A percentile compares a stretch with the other conserved stretches of the same genome.
phyloP scores from a whole-genome alignment of 169 alveolate species.

The Cyclospora cayetanensis region DNA sequence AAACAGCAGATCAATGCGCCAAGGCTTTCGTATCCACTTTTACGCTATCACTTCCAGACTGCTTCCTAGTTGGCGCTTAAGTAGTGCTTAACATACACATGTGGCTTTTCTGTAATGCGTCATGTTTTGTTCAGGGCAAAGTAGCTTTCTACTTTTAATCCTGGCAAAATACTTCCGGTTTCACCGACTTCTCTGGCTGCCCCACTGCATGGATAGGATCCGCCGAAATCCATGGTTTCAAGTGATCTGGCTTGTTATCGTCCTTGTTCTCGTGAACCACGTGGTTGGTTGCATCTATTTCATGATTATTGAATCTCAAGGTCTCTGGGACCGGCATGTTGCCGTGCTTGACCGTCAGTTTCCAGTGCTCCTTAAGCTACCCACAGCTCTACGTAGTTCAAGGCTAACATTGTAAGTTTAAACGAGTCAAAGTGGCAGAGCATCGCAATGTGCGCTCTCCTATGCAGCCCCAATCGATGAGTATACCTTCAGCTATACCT shows the following conservation, averaged over 20 bases:
- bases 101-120: too few relatives aligned
- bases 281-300: constrained; percentile 26
- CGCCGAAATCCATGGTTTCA: constrained; percentile 58
- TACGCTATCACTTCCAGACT: too few relatives aligned
- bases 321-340: constrained; percentile 50
- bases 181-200: constrained; percentile 57
- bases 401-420: neutral
- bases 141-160: neutral
- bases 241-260: constrained; percentile 42
- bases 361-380: neutral
- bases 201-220: constrained; percentile 48
- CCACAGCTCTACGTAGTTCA: neutral
- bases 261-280: constrained; percentile 35
- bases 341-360: constrained; percentile 55
- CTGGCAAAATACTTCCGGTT: constrained; percentile 56
- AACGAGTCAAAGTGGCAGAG: neutral
- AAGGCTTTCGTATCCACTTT: too few relatives aligned
- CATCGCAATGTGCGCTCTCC: neutral
- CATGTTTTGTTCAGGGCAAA: constrained; percentile 17
- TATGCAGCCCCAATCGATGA: constrained; percentile 54
- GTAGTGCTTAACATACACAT: too few relatives aligned
- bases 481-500: constrained; percentile 32
- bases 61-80: too few relatives aligned
- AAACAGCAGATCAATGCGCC: too few relatives aligned
- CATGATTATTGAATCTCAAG: constrained; percentile 44